These are phyloP conservation scores for Tetrahymena elliotti DNA, from an alignment of 73 alveolate genomes.

Conservation along the genomic window DNA sequence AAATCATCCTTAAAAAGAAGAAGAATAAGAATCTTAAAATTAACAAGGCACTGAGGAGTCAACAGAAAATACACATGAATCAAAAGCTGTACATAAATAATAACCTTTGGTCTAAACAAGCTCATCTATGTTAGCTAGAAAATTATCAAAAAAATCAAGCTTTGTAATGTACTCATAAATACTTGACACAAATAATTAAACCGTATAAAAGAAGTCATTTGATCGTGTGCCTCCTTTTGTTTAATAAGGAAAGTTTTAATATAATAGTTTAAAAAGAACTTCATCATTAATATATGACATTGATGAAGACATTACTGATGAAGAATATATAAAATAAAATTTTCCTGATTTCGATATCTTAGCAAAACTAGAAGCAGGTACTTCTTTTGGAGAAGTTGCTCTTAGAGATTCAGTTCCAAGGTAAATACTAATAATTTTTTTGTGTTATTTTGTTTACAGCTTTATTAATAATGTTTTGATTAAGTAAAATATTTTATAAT, in stretches of 20 bases:
- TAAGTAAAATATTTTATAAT: slow-evolving; percentile 26
- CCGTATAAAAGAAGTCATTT: neutral
- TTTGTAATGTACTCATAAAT: neutral
- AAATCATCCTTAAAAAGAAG: neutral
- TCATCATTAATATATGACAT: neutral
- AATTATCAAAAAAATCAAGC: neutral
- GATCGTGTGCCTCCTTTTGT: neutral
- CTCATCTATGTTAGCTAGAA: neutral
- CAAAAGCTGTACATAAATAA: neutral
- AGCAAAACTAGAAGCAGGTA: neutral
- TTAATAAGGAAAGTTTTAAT: neutral
- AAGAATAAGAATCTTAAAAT: neutral
- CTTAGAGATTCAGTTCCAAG: neutral
- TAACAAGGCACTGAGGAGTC: neutral
- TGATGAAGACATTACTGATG: neutral
- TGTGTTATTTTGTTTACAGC: no score
- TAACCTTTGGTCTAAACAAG: neutral
- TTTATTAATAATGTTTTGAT: no score
- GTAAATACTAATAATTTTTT: neutral
- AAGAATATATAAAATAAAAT: neutral
- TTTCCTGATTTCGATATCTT: neutral
- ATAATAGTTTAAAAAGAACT: neutral
- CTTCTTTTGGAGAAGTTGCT: neutral
- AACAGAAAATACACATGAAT: neutral
- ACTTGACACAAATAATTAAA: neutral